Conservation (phyloP, 192 early-diverging fungal genomes). For the Coemansia sp. region DNA sequence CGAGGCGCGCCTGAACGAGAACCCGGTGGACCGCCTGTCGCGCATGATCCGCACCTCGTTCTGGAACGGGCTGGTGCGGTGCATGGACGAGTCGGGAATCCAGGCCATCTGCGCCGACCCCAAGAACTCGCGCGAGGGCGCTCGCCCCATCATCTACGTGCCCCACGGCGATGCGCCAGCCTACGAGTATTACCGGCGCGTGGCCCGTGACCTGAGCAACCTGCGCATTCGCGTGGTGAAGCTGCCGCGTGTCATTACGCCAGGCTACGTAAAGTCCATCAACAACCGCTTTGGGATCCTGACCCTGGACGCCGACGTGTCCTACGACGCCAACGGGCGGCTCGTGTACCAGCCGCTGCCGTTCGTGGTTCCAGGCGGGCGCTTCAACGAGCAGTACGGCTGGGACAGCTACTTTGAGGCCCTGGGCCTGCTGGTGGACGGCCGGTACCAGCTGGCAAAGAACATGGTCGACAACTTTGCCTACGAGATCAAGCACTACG, state of each 20-base stretch:
- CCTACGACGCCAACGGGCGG: conserved; percentile 47
- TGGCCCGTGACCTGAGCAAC: conserved; percentile 59
- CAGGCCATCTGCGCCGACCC: conserved; percentile 88
- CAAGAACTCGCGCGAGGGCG: conserved; percentile 76
- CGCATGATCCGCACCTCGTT: conserved; percentile 90
- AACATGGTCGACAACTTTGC: conserved; percentile 98
- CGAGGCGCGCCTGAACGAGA: conserved; percentile 87
- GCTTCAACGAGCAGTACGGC: conserved; percentile 99
- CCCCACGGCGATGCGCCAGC: conserved; percentile 74
- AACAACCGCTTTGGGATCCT: conserved; percentile 88
- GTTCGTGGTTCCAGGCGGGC: conserved; percentile 96
- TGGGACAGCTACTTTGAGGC: conserved; percentile 98
- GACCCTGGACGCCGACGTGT: conserved; percentile 59
- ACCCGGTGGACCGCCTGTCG: conserved; percentile 83
- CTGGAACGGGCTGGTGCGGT: conserved; percentile 93
- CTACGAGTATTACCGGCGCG: conserved; percentile 71
- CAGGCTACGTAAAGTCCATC: conserved; percentile 85
- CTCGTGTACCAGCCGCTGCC: conserved; percentile 67
- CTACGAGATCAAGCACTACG: conserved; percentile 96
- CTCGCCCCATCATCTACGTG: conserved; percentile 85
- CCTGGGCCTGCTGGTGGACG: conserved; percentile 81
- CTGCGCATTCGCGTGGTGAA: conserved; percentile 71
- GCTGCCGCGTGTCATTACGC: conserved; percentile 81
- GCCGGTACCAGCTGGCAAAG: conserved; percentile 75
- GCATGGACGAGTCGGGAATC: conserved; percentile 77